Conservation (phyloP, 1,139 yeast species). For the Casaregolazyma lundiana region DNA sequence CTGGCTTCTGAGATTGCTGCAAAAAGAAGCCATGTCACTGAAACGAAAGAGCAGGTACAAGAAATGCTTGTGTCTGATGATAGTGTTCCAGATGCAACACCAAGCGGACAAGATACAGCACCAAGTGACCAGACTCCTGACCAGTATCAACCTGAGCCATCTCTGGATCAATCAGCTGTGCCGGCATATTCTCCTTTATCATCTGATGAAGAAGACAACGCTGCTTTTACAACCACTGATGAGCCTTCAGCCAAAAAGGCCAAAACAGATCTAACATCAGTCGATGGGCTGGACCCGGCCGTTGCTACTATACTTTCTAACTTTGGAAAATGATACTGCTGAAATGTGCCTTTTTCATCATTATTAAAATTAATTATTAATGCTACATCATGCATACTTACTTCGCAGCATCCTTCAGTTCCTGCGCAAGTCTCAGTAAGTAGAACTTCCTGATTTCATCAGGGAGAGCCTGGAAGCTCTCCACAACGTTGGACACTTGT, state of each 20-base stretch:
- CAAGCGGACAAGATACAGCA: slow-evolving; percentile 20
- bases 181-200: slow-evolving; percentile 38
- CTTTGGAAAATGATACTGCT: slow-evolving; percentile 12
- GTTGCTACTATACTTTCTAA: slow-evolving; percentile 30
- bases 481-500: slow-evolving; percentile 22
- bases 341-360: not conserved
- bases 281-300: slow-evolving; percentile 31
- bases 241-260: slow-evolving; percentile 29
- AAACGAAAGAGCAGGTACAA: slow-evolving; percentile 45
- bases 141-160: slow-evolving; percentile 16
- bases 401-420: slow-evolving; percentile 18
- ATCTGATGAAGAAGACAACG: slow-evolving; percentile 34
- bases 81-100: slow-evolving; percentile 24
- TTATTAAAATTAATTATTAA: not conserved
- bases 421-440: slow-evolving; percentile 28
- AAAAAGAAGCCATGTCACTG: slow-evolving; percentile 37
- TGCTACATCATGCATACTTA: not conserved
- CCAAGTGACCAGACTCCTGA: slow-evolving; percentile 14
- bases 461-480: slow-evolving; percentile 27
- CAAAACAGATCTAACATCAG: slow-evolving; percentile 18
- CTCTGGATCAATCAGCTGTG: slow-evolving; percentile 28
- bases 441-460: slow-evolving; percentile 27
- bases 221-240: slow-evolving; percentile 14
- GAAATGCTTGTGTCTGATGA: slow-evolving; percentile 36
- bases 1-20: slow-evolving; percentile 42